phyloP scores from a whole-genome alignment of 352 stramenopile genomes.

The Pythium aquatile region DNA sequence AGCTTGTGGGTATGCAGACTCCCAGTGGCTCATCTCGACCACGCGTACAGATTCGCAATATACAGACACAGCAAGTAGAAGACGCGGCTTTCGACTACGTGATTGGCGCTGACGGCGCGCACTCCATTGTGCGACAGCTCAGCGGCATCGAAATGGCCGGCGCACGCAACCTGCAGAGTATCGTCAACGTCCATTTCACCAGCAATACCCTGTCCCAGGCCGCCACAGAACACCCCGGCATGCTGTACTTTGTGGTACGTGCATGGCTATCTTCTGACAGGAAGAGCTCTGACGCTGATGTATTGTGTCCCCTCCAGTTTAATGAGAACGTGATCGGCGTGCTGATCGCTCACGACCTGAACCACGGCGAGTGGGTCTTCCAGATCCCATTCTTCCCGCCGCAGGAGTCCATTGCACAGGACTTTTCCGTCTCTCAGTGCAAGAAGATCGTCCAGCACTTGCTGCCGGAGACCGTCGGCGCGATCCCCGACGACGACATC shows the following conservation, averaged over 20 bases:
- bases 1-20: constrained; percentile 43
- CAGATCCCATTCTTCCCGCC: constrained; percentile 93
- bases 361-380: constrained; percentile 88
- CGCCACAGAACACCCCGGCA: constrained; percentile 71
- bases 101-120: constrained; percentile 89
- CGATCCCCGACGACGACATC: constrained; percentile 49
- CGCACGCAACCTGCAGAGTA: constrained; percentile 82
- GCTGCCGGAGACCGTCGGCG: constrained; percentile 30
- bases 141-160: constrained; percentile 75
- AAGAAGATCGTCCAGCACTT: constrained; percentile 51
- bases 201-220: constrained; percentile 62
- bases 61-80: constrained; percentile 44
- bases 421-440: constrained; percentile 64
- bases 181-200: constrained; percentile 95
- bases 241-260: constrained; percentile 93
- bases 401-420: constrained; percentile 59
- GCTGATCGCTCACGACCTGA: constrained; percentile 91
- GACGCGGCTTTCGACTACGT: constrained; percentile 73
- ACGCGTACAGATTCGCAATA: constrained; percentile 33
- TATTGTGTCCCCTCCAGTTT: constrained; percentile 38
- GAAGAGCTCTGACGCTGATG: neutral
- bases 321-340: constrained; percentile 87
- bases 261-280: neutral
- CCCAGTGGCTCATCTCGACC: constrained; percentile 14
- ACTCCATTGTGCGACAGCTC: constrained; percentile 77